phyloP scores from a whole-genome alignment of 257 asterid species.

The Cordia subcordata region DNA sequence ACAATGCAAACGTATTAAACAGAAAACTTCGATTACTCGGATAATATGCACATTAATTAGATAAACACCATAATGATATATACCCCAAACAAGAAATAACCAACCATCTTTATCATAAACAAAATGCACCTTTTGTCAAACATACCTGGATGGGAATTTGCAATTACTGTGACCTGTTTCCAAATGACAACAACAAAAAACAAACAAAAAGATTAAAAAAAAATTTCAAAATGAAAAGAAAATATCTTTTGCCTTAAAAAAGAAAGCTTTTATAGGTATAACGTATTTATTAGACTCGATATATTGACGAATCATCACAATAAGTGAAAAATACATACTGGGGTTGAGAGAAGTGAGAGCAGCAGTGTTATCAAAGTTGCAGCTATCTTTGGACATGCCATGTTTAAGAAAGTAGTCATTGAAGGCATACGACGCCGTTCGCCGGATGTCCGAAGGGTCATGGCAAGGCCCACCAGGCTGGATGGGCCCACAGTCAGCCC shows the following conservation, averaged over 20 bases:
- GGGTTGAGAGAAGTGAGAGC: slow-evolving; percentile 77
- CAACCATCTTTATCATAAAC: neutral
- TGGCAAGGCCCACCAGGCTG: slow-evolving; percentile 79
- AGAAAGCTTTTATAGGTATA: neutral
- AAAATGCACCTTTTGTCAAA: neutral
- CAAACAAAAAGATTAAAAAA: neutral
- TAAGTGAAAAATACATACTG: slow-evolving; percentile 44
- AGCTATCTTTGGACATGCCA: slow-evolving; percentile 48
- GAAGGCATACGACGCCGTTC: slow-evolving; percentile 80
- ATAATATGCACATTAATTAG: too few species aligned
- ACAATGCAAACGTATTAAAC: too few species aligned
- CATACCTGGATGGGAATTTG: slow-evolving; percentile 76
- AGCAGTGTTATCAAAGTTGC: slow-evolving; percentile 58
- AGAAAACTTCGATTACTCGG: too few species aligned
- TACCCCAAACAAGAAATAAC: neutral
- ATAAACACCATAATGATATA: neutral
- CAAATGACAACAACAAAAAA: neutral
- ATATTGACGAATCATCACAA: neutral
- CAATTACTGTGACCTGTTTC: slow-evolving; percentile 50
- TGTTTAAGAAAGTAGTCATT: slow-evolving; percentile 60
- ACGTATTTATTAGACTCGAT: neutral
- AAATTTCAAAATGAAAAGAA: neutral
- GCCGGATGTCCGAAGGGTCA: slow-evolving; percentile 53
- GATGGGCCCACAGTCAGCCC: slow-evolving; percentile 71
- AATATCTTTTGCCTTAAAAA: too few species aligned